These are phyloP conservation scores for Phytophthora colocasiae DNA, from an alignment of 352 stramenopile species.

Conservation along the genomic window DNA sequence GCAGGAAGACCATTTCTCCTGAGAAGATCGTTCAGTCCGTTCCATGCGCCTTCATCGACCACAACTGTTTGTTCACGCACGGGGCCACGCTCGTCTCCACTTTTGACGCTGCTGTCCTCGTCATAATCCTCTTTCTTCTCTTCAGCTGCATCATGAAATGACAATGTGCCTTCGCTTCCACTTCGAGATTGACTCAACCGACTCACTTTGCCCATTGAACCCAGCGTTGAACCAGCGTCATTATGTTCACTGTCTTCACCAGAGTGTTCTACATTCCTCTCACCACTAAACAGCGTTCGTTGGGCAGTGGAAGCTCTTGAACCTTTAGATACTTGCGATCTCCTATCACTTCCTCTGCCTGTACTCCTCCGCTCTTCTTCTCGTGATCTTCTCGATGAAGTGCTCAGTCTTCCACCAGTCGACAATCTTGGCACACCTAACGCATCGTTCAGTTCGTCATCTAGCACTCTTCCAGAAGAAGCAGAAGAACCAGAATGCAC, in stretches of 20 bases:
- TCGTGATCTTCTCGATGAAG: conserved; percentile 9
- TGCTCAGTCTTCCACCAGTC: conserved; percentile 1
- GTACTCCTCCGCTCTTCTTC: background rate
- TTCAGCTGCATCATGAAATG: conserved; percentile 23
- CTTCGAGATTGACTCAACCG: conserved; percentile 11
- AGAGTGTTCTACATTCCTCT: background rate
- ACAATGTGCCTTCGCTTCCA: conserved; percentile 15
- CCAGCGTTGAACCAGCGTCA: background rate
- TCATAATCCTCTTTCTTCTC: conserved; percentile 29
- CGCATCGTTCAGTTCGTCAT: conserved; percentile 69
- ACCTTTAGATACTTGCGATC: conserved; percentile 7
- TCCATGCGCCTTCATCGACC: conserved; percentile 45
- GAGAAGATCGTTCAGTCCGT: conserved; percentile 64
- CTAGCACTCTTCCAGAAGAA: conserved; percentile 33
- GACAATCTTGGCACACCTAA: conserved; percentile 44
- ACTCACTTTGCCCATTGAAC: conserved; percentile 1
- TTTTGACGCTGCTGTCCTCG: background rate
- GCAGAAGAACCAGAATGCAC: conserved; percentile 13
- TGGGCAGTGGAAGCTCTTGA: conserved; percentile 9
- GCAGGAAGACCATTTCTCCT: conserved; percentile 62
- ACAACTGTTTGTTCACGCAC: conserved; percentile 4
- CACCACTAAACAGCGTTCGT: conserved; percentile 24
- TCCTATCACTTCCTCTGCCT: conserved; percentile 1
- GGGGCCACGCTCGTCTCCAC: no score
- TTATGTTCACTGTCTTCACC: background rate